Evolutionary conservation across 1,284 basidiomycete species (phyloP), one percentile per base, ranked within the genome.

Genomic region (Ganoderma resinaceum): DNA sequence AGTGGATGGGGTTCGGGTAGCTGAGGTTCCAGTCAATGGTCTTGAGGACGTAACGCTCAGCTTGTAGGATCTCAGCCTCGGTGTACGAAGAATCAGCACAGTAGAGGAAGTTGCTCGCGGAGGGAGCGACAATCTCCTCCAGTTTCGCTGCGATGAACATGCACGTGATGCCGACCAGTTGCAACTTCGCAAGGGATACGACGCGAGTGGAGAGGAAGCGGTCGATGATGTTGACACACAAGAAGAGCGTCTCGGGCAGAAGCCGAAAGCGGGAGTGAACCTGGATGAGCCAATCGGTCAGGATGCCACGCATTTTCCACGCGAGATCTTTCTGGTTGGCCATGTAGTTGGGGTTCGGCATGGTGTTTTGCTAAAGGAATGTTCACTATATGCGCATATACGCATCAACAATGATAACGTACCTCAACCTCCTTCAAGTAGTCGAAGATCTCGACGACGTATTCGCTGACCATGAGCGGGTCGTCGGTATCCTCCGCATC

Each of bases 211-310:
- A 96, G 33, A 99, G 89, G 87, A 99, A 98, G 63, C 97, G 95
- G 82, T 99, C 98, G 77, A 99, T 94, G 77, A 99, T 91, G 85
- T 99, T 99, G 78, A 95, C 86, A 72, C 93, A 93, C 68, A 99
- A 89, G 84, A 97, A 99, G 62, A 99, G 90, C 0, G 97, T 99
- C 83, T 99, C 97, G 11, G 97, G 96, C 9, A 98, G 87, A 23
- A 99, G 88, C 68, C 92, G 92, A 86, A 99, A 98, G 75, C 96
- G 95, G 73, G 91, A 87, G 80, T 99, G 97, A 29, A 98, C 93
- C 82, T 99, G 96, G 73, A 99, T 92, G 69, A 99, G 87, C 98
- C 97, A 99, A 85, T 99, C 97, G 70, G 94, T 93, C 40, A 99
- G 89, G 73, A 98, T 95, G 20, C 94, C 94, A 29, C 96, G 95